Evolutionary conservation across 495 filamentous ascomycete genomes (phyloP).

Genomic region (Hyaloscypha hepaticicola): DNA sequence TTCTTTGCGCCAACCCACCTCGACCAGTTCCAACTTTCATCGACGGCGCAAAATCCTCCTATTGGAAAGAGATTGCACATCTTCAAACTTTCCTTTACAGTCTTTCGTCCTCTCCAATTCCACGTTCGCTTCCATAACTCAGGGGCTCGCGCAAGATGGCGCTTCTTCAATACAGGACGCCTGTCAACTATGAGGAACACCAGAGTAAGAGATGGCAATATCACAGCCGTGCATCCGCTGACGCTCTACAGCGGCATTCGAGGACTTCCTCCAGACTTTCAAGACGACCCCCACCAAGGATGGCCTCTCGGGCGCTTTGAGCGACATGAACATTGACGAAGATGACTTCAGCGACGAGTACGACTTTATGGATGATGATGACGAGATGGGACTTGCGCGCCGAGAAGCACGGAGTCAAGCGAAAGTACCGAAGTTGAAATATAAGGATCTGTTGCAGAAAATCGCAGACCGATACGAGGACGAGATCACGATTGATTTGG

Average conservation of each 20-base stretch:
- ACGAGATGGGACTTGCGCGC: slow-evolving; percentile 45
- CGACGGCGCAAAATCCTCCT: background rate
- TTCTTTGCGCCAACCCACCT: slow-evolving; percentile 26
- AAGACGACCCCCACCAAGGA: slow-evolving; percentile 77
- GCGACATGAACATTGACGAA: slow-evolving; percentile 82
- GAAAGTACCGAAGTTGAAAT: slow-evolving; percentile 71
- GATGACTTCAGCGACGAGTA: slow-evolving; percentile 91
- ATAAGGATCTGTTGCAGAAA: slow-evolving; percentile 86
- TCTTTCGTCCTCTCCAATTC: background rate
- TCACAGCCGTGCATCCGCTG: slow-evolving; percentile 27
- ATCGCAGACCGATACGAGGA: slow-evolving; percentile 73
- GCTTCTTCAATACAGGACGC: slow-evolving; percentile 68
- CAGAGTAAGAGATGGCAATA: slow-evolving; percentile 52
- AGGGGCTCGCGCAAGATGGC: slow-evolving; percentile 57
- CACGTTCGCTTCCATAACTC: background rate
- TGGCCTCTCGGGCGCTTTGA: slow-evolving; percentile 66
- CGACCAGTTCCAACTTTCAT: slow-evolving; percentile 9
- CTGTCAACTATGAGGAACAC: slow-evolving; percentile 85
- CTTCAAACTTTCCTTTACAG: background rate
- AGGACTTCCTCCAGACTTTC: slow-evolving; percentile 83
- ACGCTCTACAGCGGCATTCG: slow-evolving; percentile 64
- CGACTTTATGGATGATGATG: slow-evolving; percentile 86
- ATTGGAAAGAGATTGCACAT: background rate
- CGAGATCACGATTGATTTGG: slow-evolving; percentile 82
- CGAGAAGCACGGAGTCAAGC: slow-evolving; percentile 44